Percentiles rank a stretch among this genome's conserved stretches.
These are phyloP conservation scores for Ochromonas danica DNA, from an alignment of 108 stramenopile genomes.

Conservation along the genomic window DNA sequence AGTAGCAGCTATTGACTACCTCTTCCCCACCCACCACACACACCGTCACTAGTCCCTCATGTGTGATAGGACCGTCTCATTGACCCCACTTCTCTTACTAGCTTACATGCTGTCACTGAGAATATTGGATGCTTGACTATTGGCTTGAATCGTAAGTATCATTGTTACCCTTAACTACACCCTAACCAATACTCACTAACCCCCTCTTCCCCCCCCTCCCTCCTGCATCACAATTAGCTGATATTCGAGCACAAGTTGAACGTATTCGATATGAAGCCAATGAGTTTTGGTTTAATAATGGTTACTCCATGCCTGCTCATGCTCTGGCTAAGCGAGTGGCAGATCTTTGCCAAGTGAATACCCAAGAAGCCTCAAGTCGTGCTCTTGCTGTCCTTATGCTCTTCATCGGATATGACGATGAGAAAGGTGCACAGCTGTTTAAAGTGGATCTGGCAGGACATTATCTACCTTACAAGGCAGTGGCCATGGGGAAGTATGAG, in stretches of 20 bases:
- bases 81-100: constrained; percentile 80
- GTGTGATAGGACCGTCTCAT: constrained; percentile 50
- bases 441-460: constrained; percentile 99
- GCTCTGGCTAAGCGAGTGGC: constrained; percentile 91
- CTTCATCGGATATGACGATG: constrained; percentile 92
- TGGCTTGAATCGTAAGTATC: constrained; percentile 78
- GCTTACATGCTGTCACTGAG: constrained; percentile 78
- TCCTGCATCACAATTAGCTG: constrained; percentile 35
- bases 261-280: constrained; percentile 89
- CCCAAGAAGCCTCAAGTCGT: constrained; percentile 87
- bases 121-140: constrained; percentile 86
- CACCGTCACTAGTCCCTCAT: background rate
- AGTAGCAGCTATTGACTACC: constrained; percentile 59
- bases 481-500: constrained; percentile 87
- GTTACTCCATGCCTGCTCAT: constrained; percentile 82
- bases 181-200: background rate
- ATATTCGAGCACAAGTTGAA: constrained; percentile 68
- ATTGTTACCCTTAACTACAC: background rate
- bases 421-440: constrained; percentile 86
- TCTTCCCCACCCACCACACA: background rate
- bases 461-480: constrained; percentile 79
- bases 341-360: constrained; percentile 95
- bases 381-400: constrained; percentile 81
- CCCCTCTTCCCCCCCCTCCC: background rate
- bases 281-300: constrained; percentile 90